Base-by-base conservation (phyloP, 31 red algal species). In the Endocladia muricata region DNA sequence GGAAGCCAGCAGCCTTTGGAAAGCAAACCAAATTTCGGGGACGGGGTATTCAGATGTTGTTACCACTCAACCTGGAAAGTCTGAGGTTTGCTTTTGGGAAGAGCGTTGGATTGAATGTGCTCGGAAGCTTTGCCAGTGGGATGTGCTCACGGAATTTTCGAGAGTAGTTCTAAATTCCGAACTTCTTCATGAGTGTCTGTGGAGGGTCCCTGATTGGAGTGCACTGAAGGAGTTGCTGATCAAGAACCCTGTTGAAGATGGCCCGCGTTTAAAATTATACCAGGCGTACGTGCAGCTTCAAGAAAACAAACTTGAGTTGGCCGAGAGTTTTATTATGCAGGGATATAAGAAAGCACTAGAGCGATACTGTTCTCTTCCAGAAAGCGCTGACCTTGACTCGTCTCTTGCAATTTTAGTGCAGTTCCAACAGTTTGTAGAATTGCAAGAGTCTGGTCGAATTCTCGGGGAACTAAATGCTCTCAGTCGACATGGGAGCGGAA, bases 51-150 rank as follows among this genome's bases (percentile, higher is more conserved):
- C 61, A 33, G 26, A 31, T 37, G 54, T 35, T 2, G 29, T 21
- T 13, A 15, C 8, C 22, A 22, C 42, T 38, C 68, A 69, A 41
- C 41, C 75, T 33, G n/a, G 40, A 9, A 69, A 52, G 29, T 56
- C 76, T 4, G 93, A 96, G 52, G 39, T 84, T 43, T 68, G 56
- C 31, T 73, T 97, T 61, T 97, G 89, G 85, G 93, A 99, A 54
- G 96, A 99, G 29, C 79, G 86, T 37, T 96, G 97, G 93, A 83
- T 96, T 61, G 74, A 90, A 11, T 94, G 97, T 77, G 93, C 97
- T 19, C 74, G 84, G 68, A 84, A 94, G 33, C 71, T 99, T 15
- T 91, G 85, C 73, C 93, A 99, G 59, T 99, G 97, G 97, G 97
- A 99, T 36, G 82, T 91, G 0, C 76, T 99, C 2, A 96, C 93